Conservation (phyloP, 805 yeast genomes). For the Scheffersomyces amazonensis region DNA sequence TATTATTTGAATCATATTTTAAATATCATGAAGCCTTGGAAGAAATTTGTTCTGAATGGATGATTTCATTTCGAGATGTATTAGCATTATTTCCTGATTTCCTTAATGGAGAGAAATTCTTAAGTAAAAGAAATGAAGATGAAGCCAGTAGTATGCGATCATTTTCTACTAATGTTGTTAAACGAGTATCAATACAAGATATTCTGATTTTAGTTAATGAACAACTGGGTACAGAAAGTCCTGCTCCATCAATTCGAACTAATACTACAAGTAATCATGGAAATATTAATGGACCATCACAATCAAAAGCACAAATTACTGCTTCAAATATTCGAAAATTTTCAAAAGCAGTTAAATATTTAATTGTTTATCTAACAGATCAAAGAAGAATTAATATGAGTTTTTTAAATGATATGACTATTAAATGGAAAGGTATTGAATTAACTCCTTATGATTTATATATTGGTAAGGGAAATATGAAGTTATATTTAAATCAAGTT, state of each 20-base stretch:
- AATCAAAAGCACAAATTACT: too few relatives aligned
- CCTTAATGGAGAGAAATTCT: conserved; percentile 21
- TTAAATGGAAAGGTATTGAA: conserved; percentile 46
- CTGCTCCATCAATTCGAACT: not conserved
- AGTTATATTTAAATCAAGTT: conserved; percentile 20
- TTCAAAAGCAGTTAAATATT: conserved; percentile 34
- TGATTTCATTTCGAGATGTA: conserved; percentile 31
- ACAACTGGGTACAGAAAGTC: conserved; percentile 3
- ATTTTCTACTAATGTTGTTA: conserved; percentile 11
- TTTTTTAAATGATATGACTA: conserved; percentile 32
- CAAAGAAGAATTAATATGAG: conserved; percentile 47
- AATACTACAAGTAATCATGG: conserved; percentile 2
- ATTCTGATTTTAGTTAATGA: conserved; percentile 10
- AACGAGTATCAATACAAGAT: conserved; percentile 17
- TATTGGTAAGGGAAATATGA: conserved; percentile 16
- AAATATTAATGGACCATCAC: too few relatives aligned
- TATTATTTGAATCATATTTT: conserved; percentile 29
- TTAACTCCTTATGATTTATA: conserved; percentile 44
- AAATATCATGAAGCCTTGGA: conserved; percentile 38
- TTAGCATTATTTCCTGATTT: conserved; percentile 38
- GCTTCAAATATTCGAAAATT: conserved; percentile 19
- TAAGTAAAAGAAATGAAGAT: not conserved
- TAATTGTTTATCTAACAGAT: conserved; percentile 50
- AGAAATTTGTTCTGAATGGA: conserved; percentile 41
- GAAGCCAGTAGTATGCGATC: not conserved